Base-by-base conservation (phyloP, 2,329 filamentous ascomycete species). In the Laburnicola sp. region DNA sequence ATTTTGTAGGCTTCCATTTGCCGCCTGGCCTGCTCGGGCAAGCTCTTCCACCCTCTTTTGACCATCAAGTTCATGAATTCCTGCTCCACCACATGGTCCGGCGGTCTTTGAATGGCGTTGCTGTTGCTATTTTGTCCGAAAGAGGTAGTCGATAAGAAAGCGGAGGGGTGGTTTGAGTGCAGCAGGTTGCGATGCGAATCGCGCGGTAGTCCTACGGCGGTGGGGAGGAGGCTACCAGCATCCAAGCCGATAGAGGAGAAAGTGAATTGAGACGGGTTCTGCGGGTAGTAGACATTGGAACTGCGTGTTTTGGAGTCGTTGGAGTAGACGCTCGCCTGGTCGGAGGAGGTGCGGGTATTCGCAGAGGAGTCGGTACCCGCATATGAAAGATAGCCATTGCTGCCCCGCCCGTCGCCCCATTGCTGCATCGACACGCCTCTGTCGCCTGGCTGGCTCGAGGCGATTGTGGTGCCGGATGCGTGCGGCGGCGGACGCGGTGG, bases 1-100 rank as follows among this genome's bases (percentile, higher is more conserved):
- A 94, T 84, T 10, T 92, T 90, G 71, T 99, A 97, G 32, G 91
- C 91, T 75, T 94, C 84, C 93, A 99, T 97, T 77, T 97, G 94
- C 55, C 93, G 83, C 62, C 88, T 85, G 27, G 94, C 94, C 76
- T 96, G 91, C 68, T 99, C 94, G 4, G 94, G 94, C 58, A 99
- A 78, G 73, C 95, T 95, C 76, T 96, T 94, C 90, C 92, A 97
- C 59, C 93, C 94, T 76, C 94, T 85, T 76, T 97, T 97, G 68
- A 96, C 89, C 94, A 99, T 97, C 59, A 99, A 78, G 45, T 91
- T 87, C 65, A 92, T 80, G 68, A 97, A 97, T 78, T 96, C 89
- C 67, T 92, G 86, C 70, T 97, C 91, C 39, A 97, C 88, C 10
- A 96, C 77, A 52, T 86, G 83, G 70, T 95, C 89, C 46, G 86